Conservation (phyloP, 768 basidiomycete genomes). For the Basidioascus undulatus region DNA sequence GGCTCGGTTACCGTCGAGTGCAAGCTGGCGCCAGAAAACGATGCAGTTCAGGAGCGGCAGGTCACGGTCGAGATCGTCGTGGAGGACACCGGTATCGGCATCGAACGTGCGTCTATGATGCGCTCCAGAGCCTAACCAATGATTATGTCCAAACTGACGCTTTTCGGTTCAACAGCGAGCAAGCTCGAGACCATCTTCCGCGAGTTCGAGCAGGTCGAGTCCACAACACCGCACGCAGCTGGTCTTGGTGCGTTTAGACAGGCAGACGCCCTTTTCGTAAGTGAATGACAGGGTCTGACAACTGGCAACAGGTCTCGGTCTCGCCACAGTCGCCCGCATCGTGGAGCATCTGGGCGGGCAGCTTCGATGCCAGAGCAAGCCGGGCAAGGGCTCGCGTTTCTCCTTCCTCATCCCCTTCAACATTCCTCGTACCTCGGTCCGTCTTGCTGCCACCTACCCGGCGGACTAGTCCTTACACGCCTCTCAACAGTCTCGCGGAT, state of each 20-base stretch:
- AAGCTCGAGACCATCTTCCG: slow-evolving; percentile 55
- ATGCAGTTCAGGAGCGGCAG: slow-evolving; percentile 26
- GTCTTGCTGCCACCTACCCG: background rate
- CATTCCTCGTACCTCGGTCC: background rate
- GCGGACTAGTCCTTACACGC: background rate
- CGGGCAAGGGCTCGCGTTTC: slow-evolving; percentile 43
- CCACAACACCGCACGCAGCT: slow-evolving; percentile 18
- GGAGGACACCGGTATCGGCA: too few species aligned
- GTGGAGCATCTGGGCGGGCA: slow-evolving; percentile 57
- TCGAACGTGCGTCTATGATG: too few species aligned
- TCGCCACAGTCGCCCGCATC: slow-evolving; percentile 58
- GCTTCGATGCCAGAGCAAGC: slow-evolving; percentile 46
- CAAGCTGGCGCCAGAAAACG: slow-evolving; percentile 27
- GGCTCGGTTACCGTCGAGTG: slow-evolving; percentile 41
- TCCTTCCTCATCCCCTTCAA: slow-evolving; percentile 45
- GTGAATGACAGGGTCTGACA: background rate
- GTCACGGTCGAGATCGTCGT: slow-evolving; percentile 44
- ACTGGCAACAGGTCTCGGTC: slow-evolving; percentile 31
- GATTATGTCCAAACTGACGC: too few species aligned
- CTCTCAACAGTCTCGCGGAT: background rate
- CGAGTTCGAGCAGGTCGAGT: slow-evolving; percentile 55
- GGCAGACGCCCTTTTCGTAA: too few species aligned
- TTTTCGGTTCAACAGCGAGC: too few species aligned
- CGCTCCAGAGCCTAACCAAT: too few species aligned
- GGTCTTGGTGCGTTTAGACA: slow-evolving; percentile 26